Evolutionary conservation across 2,329 filamentous ascomycete species (phyloP).

Genomic region (Metarhizium album): DNA sequence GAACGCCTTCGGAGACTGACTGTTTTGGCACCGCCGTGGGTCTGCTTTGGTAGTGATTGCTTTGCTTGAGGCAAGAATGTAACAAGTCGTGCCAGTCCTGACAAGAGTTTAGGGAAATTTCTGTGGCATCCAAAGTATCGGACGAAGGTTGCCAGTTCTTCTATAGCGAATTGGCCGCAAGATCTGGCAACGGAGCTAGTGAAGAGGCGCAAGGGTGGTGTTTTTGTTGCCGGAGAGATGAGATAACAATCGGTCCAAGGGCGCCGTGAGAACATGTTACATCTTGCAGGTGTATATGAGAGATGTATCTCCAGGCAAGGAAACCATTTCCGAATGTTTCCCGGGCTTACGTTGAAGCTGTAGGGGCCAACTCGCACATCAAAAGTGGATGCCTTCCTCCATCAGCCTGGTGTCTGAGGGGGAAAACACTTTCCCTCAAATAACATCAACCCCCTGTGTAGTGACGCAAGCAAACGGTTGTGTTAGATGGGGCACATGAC

Average conservation of each 20-base stretch:
- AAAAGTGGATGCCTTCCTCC: conserved; percentile 3
- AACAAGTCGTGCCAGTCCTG: not conserved
- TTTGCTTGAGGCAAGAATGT: not conserved
- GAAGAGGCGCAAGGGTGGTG: not conserved
- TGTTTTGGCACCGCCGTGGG: not conserved
- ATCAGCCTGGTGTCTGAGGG: conserved; percentile 3
- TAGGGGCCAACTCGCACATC: not conserved
- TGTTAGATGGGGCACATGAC: conserved; percentile 2
- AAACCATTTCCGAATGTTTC: not conserved
- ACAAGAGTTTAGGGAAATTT: not conserved
- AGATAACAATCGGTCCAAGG: not conserved
- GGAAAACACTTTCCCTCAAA: not conserved
- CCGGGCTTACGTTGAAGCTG: not conserved
- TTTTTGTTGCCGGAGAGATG: not conserved
- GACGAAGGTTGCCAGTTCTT: not conserved
- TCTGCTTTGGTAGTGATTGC: not conserved
- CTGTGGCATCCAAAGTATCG: not conserved
- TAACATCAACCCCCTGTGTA: conserved; percentile 2
- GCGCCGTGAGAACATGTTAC: not conserved
- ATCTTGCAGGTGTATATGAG: not conserved
- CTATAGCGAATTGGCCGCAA: not conserved
- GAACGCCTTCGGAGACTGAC: not conserved
- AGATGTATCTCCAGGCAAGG: conserved; percentile 2
- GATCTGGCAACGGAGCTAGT: not conserved
- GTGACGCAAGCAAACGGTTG: not conserved